Conservation (phyloP, 1,284 basidiomycete species). For the Paramarasmius palmivorus region DNA sequence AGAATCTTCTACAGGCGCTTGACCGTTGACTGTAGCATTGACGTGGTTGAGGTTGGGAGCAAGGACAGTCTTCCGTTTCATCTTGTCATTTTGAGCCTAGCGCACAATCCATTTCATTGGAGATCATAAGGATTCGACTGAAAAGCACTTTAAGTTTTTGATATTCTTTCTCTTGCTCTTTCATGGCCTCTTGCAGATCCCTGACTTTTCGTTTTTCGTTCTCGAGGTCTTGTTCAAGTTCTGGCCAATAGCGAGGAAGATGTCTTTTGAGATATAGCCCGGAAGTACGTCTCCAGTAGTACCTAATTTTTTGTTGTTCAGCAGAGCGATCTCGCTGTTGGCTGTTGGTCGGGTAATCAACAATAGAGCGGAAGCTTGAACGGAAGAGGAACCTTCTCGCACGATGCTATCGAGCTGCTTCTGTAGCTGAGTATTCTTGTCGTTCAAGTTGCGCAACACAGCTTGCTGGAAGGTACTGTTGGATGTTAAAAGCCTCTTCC, state of each 20-base stretch:
- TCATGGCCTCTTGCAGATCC: conserved; percentile 70
- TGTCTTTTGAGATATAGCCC: conserved; percentile 6
- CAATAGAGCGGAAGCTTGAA: not conserved
- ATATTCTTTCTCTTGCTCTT: conserved; percentile 82
- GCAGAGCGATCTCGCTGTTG: conserved; percentile 72
- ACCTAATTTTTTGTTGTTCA: conserved; percentile 69
- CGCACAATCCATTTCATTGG: not conserved
- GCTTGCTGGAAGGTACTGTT: conserved; percentile 78
- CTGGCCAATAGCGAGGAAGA: conserved; percentile 40
- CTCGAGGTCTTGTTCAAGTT: conserved; percentile 76
- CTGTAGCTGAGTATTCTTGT: conserved; percentile 77
- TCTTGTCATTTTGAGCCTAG: conserved; percentile 69
- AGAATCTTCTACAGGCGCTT: conserved; percentile 13
- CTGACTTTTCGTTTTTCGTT: conserved; percentile 70
- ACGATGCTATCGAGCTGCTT: conserved; percentile 81
- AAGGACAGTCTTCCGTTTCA: conserved; percentile 77
- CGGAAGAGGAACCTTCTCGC: conserved; percentile 58
- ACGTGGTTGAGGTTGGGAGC: conserved; percentile 30
- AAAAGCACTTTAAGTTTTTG: conserved; percentile 73
- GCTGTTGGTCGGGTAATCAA: conserved; percentile 41
- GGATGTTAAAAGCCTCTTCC: not conserved
- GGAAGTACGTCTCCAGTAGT: conserved; percentile 14
- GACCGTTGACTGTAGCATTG: conserved; percentile 13
- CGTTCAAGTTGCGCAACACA: conserved; percentile 73
- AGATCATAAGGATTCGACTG: not conserved